Evolutionary conservation across 2,329 filamentous ascomycete genomes (phyloP).

Genomic region (Periconia digitata): DNA sequence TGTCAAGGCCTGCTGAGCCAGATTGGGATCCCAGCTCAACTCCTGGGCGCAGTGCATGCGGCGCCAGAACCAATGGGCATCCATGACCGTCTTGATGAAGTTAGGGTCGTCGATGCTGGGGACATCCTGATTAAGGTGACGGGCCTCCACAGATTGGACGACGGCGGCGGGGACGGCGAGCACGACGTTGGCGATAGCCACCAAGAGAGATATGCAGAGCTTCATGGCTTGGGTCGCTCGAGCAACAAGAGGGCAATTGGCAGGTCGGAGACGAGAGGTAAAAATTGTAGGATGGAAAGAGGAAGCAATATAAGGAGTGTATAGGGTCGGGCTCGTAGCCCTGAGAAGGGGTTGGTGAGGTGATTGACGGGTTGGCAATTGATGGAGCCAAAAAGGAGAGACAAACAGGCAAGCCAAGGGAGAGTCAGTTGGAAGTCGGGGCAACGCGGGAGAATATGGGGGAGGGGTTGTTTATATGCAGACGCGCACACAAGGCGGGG

Average conservation of each 20-base stretch:
- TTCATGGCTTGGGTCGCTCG: slow-evolving; percentile 26
- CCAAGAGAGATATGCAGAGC: slow-evolving; percentile 20
- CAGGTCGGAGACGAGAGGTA: no score
- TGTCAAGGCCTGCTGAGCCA: slow-evolving; percentile 27
- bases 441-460: no score
- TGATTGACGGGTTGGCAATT: no score
- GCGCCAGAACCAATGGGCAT: slow-evolving; percentile 42
- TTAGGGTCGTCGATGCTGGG: slow-evolving; percentile 30
- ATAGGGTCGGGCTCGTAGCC: no score
- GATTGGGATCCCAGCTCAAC: slow-evolving; percentile 32
- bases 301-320: no score
- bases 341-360: no score
- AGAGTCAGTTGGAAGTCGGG: no score
- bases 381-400: no score
- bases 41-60: slow-evolving; percentile 39
- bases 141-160: slow-evolving; percentile 5
- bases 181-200: slow-evolving; percentile 18
- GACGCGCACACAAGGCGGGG: no score
- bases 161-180: slow-evolving; percentile 23
- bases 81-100: slow-evolving; percentile 36
- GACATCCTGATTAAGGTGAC: slow-evolving; percentile 14
- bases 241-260: neutral
- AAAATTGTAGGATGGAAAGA: neutral
- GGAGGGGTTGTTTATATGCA: no score
- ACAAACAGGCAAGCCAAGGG: no score